phyloP scores from a whole-genome alignment of 257 asterid genomes.

The Salvia splendens region DNA sequence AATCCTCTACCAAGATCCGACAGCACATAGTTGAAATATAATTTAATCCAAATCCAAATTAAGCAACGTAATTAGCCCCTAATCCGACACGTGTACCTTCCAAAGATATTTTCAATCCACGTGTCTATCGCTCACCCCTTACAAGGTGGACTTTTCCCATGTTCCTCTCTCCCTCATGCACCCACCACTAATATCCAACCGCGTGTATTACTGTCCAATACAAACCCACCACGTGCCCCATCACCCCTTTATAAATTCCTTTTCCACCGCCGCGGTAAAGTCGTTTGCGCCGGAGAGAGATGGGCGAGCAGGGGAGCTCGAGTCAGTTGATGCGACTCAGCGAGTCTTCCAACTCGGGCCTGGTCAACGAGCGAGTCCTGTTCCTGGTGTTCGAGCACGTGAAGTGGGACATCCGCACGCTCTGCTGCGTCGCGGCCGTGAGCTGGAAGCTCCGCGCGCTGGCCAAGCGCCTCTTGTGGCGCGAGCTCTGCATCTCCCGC shows the following conservation, averaged over 20 bases:
- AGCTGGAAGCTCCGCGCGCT: constrained; percentile 62
- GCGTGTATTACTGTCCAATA: constrained; percentile 29
- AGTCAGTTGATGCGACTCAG: constrained; percentile 35
- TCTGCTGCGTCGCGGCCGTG: constrained; percentile 55
- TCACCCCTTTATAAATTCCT: constrained; percentile 7
- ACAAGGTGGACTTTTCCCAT: constrained; percentile 33
- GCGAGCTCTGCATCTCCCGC: constrained; percentile 59
- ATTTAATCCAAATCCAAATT: not conserved
- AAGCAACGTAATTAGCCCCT: not conserved
- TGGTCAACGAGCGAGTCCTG: constrained; percentile 62
- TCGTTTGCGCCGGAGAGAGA: constrained; percentile 7
- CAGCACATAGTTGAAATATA: constrained; percentile 22
- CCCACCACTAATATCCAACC: not conserved
- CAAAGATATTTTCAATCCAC: constrained; percentile 28
- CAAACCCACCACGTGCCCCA: constrained; percentile 21
- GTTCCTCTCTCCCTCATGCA: constrained; percentile 5
- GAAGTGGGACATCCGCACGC: constrained; percentile 68
- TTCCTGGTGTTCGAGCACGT: constrained; percentile 50
- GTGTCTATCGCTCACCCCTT: constrained; percentile 18
- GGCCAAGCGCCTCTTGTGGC: constrained; percentile 72
- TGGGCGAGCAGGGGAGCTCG: constrained; percentile 31
- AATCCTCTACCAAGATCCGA: not conserved
- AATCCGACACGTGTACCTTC: constrained; percentile 27
- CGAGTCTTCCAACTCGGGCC: constrained; percentile 51
- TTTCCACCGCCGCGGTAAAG: not conserved